A percentile compares a stretch with the other conserved stretches of the same genome.
Conservation (phyloP, 2,329 filamentous ascomycete genomes). For the Talaromyces marneffei region DNA sequence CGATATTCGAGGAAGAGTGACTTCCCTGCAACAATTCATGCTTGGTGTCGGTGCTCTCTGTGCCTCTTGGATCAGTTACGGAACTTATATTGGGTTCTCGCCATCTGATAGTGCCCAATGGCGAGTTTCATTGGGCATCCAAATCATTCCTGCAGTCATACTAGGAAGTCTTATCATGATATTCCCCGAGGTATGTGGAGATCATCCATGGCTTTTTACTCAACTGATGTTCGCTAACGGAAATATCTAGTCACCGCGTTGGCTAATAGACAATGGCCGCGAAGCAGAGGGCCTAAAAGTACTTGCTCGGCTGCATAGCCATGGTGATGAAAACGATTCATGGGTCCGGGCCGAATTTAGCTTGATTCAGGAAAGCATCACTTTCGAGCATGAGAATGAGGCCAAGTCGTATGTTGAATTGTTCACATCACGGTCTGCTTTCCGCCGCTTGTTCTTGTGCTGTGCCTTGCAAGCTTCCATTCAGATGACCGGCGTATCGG, state of each 20-base stretch:
- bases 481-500: conserved; percentile 71
- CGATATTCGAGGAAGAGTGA: conserved; percentile 68
- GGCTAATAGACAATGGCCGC: conserved; percentile 69
- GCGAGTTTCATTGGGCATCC: conserved; percentile 62
- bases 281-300: conserved; percentile 60
- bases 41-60: conserved; percentile 67
- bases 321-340: conserved; percentile 59
- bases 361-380: conserved; percentile 63
- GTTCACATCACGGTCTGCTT: conserved; percentile 59
- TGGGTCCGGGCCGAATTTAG: conserved; percentile 69
- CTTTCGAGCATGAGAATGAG: conserved; percentile 60
- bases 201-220: conserved; percentile 14
- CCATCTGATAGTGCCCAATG: conserved; percentile 49
- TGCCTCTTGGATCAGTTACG: conserved; percentile 69
- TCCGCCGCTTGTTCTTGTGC: conserved; percentile 66
- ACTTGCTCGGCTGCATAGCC: conserved; percentile 63
- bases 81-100: conserved; percentile 49
- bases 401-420: conserved; percentile 67
- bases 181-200: conserved; percentile 57
- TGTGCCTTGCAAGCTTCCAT: conserved; percentile 63
- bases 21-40: conserved; percentile 76
- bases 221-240: conserved; percentile 7
- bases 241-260: conserved; percentile 51
- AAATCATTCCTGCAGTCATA: conserved; percentile 62
- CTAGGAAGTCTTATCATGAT: conserved; percentile 60